Evolutionary conservation across 192 early-diverging fungal genomes (phyloP), one percentile per base, ranked within the genome.

Genomic region (Coemansia sp.): DNA sequence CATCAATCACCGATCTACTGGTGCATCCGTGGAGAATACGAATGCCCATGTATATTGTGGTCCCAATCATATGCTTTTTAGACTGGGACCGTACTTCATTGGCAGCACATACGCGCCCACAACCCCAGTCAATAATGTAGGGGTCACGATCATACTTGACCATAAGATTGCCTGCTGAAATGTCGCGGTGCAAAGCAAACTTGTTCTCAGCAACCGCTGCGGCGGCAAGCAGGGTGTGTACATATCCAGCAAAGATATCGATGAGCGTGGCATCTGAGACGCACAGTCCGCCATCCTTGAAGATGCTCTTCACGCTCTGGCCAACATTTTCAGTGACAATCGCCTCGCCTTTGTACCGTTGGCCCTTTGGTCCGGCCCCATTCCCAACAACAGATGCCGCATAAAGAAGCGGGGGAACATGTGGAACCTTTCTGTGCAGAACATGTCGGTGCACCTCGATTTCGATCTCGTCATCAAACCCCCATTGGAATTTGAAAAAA

Each of bases 221-320:
- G 3, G 61, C 61, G 6, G 61, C 61, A 43, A 63, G 39, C 21
- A 63, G 26, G 0, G 61, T 63, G 26, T 63, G 61, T 3, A 47
- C 61, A 21, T 63, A 63, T 7, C 61, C 61, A 9, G 61, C 61
- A 63, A 63, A 63, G 6, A 63, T 23, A 26, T 63, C 61, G 13
- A 23, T 15, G 13, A 63, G 16, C 21, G 9, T 3, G 47, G 7
- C 4, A 11, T n/a, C 9, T 0, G 41, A 13, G 5, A 16, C 15
- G 19, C 21, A 7, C 9, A 39, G 12, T 16, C 32, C 32, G 32
- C 32, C 32, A 32, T 16, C 10, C 15, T 48, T 12, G 11, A 40
- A 16, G 19, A 63, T 8, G 10, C 11, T 6, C 15, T 7, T 18
- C 9, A 63, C 23, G 11, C 19, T 13, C 61, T 32, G n/a, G 1